Conservation (phyloP, 208 protist genomes). For the Acanthamoeba culbertsoni region DNA sequence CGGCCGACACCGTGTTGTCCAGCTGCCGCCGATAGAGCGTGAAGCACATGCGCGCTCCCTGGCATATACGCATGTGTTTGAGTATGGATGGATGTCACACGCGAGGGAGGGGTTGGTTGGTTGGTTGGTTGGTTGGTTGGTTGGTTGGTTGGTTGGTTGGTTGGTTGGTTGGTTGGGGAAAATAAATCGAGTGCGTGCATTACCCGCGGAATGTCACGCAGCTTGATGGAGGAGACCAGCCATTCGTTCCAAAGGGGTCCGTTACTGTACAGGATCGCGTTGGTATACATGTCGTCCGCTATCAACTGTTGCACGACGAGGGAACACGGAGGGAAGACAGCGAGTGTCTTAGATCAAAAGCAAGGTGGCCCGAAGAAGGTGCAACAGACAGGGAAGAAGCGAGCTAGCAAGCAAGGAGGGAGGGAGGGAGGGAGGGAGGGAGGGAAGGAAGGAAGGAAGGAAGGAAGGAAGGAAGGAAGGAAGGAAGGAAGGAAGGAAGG, state of each 20-base stretch:
- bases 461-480: neutral
- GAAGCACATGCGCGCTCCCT: slow-evolving; percentile 4
- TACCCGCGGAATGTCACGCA: neutral
- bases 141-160: neutral
- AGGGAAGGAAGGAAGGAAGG: neutral
- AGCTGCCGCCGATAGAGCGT: slow-evolving; percentile 1
- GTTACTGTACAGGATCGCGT: neutral
- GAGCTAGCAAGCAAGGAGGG: too few species aligned
- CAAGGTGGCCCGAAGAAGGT: too few species aligned
- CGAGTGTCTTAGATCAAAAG: too few species aligned
- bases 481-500: neutral
- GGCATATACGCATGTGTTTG: neutral
- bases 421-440: too few species aligned
- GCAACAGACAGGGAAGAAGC: too few species aligned
- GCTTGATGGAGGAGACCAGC: neutral
- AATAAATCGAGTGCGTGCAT: neutral
- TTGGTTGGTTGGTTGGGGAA: neutral
- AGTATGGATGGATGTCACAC: too few species aligned
- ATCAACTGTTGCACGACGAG: too few species aligned
- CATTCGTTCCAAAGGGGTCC: neutral
- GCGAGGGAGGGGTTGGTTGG: neutral
- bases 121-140: neutral
- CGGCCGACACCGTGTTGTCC: neutral
- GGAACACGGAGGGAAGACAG: too few species aligned
- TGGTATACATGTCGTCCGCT: slow-evolving; percentile 18